Evolutionary conservation across 2,329 filamentous ascomycete genomes (phyloP).

Genomic region (Periconia sp.): DNA sequence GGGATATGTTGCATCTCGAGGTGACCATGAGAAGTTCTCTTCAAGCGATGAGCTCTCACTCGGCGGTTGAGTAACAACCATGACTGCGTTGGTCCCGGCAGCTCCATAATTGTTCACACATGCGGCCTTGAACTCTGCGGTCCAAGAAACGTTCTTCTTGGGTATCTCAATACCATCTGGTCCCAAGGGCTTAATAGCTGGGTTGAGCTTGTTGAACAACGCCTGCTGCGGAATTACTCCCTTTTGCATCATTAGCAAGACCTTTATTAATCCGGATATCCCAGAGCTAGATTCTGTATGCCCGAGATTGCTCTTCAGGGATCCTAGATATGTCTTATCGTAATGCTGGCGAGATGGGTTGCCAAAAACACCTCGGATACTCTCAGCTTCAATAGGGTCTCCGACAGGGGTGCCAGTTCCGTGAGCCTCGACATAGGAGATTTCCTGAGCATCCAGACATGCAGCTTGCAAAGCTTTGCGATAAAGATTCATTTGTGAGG

Average conservation of each 20-base stretch:
- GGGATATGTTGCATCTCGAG: too few relatives aligned
- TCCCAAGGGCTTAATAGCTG: conserved; percentile 17
- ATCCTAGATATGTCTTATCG: too few relatives aligned
- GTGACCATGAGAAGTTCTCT: background rate
- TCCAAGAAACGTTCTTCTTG: conserved; percentile 7
- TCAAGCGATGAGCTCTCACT: background rate
- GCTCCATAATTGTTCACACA: conserved; percentile 36
- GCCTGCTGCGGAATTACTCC: conserved; percentile 19
- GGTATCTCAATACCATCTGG: conserved; percentile 18
- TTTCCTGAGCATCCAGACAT: conserved; percentile 2
- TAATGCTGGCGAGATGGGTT: conserved; percentile 15
- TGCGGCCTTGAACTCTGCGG: too few relatives aligned
- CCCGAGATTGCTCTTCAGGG: conserved; percentile 43
- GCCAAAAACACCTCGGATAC: conserved; percentile 25
- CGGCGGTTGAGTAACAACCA: conserved; percentile 9
- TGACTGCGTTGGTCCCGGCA: conserved; percentile 25
- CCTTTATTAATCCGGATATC: conserved; percentile 32
- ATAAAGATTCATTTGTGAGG: conserved; percentile 14
- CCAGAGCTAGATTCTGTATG: conserved; percentile 45
- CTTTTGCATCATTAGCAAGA: conserved; percentile 21
- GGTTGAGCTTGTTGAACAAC: conserved; percentile 21
- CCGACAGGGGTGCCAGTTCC: conserved; percentile 26
- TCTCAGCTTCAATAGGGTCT: conserved; percentile 24
- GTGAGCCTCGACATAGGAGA: conserved; percentile 22
- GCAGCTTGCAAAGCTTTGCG: conserved; percentile 1